A percentile compares a stretch with the other conserved stretches of the same genome.
These are phyloP conservation scores for Termitomyces sp. DNA, from an alignment of 768 basidiomycete genomes.

Conservation along the genomic window DNA sequence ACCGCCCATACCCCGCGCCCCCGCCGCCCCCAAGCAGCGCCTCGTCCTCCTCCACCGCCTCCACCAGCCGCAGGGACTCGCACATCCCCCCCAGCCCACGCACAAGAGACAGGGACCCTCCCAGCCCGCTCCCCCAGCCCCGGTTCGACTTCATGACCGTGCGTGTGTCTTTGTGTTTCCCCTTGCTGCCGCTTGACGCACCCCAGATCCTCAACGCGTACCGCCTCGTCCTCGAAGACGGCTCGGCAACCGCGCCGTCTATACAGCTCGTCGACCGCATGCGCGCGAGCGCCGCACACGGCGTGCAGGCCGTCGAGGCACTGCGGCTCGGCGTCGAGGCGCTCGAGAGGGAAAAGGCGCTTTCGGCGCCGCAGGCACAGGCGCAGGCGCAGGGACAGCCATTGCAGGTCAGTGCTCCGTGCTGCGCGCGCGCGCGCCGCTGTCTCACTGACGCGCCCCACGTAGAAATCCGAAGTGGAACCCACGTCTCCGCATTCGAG, in stretches of 20 bases:
- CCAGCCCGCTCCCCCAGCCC: background rate
- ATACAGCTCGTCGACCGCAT: background rate
- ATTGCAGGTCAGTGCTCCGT: slow-evolving; percentile 5
- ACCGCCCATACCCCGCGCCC: background rate
- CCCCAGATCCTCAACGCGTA: background rate
- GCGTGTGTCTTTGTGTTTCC: too few species aligned
- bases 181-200: too few species aligned
- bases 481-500: background rate
- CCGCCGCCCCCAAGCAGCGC: background rate
- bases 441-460: too few species aligned
- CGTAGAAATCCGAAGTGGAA: background rate
- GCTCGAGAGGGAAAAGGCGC: background rate
- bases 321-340: background rate
- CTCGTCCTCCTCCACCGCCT: background rate
- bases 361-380: background rate
- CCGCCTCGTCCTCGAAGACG: background rate
- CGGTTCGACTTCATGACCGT: background rate
- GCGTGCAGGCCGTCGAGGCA: background rate
- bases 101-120: too few species aligned
- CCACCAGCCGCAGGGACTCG: background rate
- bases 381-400: background rate
- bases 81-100: too few species aligned
- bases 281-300: background rate
- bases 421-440: too few species aligned
- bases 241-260: background rate